These are phyloP conservation scores for Mycoemilia scoparia DNA, from an alignment of 192 early-diverging fungal genomes.

Conservation along the genomic window DNA sequence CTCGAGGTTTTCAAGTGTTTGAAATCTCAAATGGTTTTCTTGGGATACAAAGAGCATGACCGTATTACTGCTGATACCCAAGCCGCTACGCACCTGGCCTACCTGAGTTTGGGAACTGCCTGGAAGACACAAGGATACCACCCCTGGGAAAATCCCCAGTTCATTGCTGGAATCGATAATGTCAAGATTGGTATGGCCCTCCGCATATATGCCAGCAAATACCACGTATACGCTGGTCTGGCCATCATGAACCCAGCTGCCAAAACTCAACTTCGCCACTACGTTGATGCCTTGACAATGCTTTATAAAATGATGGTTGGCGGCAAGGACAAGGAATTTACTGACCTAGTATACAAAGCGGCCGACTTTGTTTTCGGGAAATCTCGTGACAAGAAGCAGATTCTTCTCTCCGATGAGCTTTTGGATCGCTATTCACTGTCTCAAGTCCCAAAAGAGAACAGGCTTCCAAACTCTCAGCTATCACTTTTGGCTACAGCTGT, in stretches of 20 bases:
- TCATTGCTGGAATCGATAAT: conserved; percentile 90
- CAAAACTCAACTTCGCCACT: conserved; percentile 68
- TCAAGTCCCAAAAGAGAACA: conserved; percentile 46
- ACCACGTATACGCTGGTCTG: conserved; percentile 92
- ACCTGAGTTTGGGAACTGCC: conserved; percentile 84
- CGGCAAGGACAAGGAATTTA: conserved; percentile 63
- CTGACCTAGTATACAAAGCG: conserved; percentile 46
- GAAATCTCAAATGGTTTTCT: conserved; percentile 62
- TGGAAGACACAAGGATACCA: conserved; percentile 70
- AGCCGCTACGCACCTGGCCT: conserved; percentile 89
- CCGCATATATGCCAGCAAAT: conserved; percentile 86
- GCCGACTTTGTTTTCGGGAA: conserved; percentile 71
- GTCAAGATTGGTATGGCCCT: conserved; percentile 89
- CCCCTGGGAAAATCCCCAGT: conserved; percentile 79
- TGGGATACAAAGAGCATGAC: conserved; percentile 77
- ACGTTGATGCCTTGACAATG: conserved; percentile 67
- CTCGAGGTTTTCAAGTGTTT: conserved; percentile 49
- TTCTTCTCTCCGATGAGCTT: conserved; percentile 60
- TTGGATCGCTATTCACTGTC: conserved; percentile 81
- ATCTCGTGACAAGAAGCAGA: conserved; percentile 35
- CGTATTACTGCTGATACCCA: conserved; percentile 95
- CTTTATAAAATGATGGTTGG: conserved; percentile 92
- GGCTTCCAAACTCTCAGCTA: conserved; percentile 76
- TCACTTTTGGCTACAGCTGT: conserved; percentile 87
- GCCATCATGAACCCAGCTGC: conserved; percentile 88